Evolutionary conservation across 164 flowering plant genomes (phyloP), one percentile per base, ranked within the genome.

Genomic region (Stephania yunnanensis): DNA sequence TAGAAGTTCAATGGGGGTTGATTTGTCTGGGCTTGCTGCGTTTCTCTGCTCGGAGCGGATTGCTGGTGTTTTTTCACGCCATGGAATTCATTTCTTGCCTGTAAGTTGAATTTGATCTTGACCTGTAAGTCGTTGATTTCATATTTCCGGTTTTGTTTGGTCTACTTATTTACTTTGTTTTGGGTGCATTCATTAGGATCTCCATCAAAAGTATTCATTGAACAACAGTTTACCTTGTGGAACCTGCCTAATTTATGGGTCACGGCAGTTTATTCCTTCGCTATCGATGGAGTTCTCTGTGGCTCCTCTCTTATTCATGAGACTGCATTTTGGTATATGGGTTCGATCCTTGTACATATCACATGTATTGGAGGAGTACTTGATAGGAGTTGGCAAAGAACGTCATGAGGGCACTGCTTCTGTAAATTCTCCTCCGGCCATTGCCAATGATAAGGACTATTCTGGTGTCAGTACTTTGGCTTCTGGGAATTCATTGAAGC

Each of bases 271-370:
- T 66, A 55, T 85, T 10, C 97, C 98, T 8, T 31, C 85, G 75
- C 84, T 93, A 76, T 78, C 84, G 5, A 66, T 92, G 69, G 84
- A 90, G 78, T 89, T 84, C 81, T 81, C 87, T 75, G 87, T 97
- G 10, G 75, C 84, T 76, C 95, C 97, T n/a, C 53, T 17, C 25
- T 84, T 81, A 77, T 95, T 95, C 80, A 76, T 82, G 84, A 68
- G 76, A 46, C 72, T 90, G 83, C 89, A 92, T 82, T 68, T 76
- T 65, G 58, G 71, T 61, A 73, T 87, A 79, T 65, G 75, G 46
- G 75, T 88, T 70, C 74, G 87, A 44, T 75, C 80, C 44, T 71
- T 63, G 22, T 65, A 67, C 77, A 46, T 68, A 52, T 75, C 80
- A 12, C 55, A 53, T 67, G 73, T 68, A 55, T 79, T 72, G 73